Percentiles rank a stretch among this genome's conserved stretches.
Conservation (phyloP, 768 basidiomycete genomes). For the Coprinellus micaceus region DNA sequence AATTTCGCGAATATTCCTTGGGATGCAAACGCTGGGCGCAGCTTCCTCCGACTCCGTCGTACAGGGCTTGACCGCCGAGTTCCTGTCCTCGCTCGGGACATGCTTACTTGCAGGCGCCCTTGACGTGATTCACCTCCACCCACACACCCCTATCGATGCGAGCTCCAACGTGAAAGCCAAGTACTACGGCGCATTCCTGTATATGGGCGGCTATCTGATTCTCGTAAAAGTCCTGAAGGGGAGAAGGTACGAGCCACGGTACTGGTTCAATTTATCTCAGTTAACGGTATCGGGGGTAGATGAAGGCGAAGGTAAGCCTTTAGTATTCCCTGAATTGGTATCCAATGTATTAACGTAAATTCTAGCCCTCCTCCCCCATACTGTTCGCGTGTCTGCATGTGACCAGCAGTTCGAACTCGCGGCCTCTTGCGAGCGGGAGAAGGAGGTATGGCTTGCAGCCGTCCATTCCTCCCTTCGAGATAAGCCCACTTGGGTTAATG, state of each 20-base stretch:
- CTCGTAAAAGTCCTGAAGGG: slow-evolving; percentile 83
- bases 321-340: not conserved
- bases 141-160: slow-evolving; percentile 39
- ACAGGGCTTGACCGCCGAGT: slow-evolving; percentile 45
- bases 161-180: slow-evolving; percentile 64
- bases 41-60: slow-evolving; percentile 26
- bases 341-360: not conserved
- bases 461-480: slow-evolving; percentile 52
- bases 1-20: slow-evolving; percentile 56
- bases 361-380: slow-evolving; percentile 74
- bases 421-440: slow-evolving; percentile 79
- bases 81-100: slow-evolving; percentile 70
- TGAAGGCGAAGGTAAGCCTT: slow-evolving; percentile 70
- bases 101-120: slow-evolving; percentile 82
- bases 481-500: slow-evolving; percentile 48
- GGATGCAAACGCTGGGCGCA: slow-evolving; percentile 8
- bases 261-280: slow-evolving; percentile 80
- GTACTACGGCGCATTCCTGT: slow-evolving; percentile 90
- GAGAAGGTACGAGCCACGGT: slow-evolving; percentile 77
- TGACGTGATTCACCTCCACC: slow-evolving; percentile 76
- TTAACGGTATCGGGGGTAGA: slow-evolving; percentile 69
- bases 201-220: slow-evolving; percentile 78
- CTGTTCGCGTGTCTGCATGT: slow-evolving; percentile 67
- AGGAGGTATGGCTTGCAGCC: slow-evolving; percentile 78
- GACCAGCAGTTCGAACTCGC: slow-evolving; percentile 83